These are phyloP conservation scores for Chlorokybus atmophyticus DNA, from an alignment of 139 green algal species.

Conservation along the genomic window DNA sequence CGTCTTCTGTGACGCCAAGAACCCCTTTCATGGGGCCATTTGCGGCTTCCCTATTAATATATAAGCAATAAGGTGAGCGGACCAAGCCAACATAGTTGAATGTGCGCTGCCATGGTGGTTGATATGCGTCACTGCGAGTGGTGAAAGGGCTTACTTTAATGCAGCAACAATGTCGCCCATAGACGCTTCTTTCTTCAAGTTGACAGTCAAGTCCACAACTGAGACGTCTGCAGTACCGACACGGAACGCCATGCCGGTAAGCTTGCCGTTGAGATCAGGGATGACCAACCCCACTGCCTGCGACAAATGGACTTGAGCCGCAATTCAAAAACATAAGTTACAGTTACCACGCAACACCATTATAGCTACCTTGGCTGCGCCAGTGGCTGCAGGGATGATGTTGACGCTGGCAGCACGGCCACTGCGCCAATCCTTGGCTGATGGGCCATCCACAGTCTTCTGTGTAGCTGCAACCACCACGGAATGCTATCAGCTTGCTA, in stretches of 20 bases:
- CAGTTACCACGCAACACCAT: not conserved
- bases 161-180: conserved; percentile 86
- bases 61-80: too few relatives aligned
- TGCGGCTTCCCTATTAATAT: conserved; percentile 24
- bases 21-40: conserved; percentile 71
- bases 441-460: conserved; percentile 93
- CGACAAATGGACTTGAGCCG: too few relatives aligned
- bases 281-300: conserved; percentile 64
- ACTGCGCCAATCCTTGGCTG: conserved; percentile 92
- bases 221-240: conserved; percentile 90
- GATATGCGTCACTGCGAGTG: too few relatives aligned
- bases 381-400: conserved; percentile 96
- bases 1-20: conserved; percentile 81
- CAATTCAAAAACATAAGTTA: too few relatives aligned
- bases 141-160: conserved; percentile 13
- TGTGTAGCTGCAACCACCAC: conserved; percentile 74
- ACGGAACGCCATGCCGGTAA: conserved; percentile 97
- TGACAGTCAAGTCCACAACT: conserved; percentile 87
- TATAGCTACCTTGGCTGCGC: conserved; percentile 80
- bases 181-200: conserved; percentile 67
- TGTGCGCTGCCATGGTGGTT: too few relatives aligned
- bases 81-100: too few relatives aligned
- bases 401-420: conserved; percentile 75
- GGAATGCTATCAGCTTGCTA: too few relatives aligned
- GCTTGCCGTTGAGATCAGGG: conserved; percentile 90